phyloP scores from a whole-genome alignment of 2,329 filamentous ascomycete species.

The Clonostachys rhizophaga region DNA sequence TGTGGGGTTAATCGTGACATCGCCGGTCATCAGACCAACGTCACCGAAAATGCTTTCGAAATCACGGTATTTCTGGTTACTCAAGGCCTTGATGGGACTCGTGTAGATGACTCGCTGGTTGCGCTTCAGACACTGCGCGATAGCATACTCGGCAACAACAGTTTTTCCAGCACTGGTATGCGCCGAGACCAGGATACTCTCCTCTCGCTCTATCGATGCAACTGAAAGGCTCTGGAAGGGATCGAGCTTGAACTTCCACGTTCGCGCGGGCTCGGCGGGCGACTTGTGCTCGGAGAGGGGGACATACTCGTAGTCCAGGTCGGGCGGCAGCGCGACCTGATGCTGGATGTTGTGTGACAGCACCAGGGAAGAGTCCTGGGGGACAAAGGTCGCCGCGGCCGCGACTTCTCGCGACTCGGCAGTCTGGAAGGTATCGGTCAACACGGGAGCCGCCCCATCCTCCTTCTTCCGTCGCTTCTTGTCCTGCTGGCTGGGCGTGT shows the following conservation, averaged over 20 bases:
- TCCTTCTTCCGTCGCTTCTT: slow-evolving; percentile 63
- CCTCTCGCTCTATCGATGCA: slow-evolving; percentile 89
- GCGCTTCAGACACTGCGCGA: slow-evolving; percentile 93
- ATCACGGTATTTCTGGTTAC: slow-evolving; percentile 98
- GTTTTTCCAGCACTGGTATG: slow-evolving; percentile 98
- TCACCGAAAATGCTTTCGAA: slow-evolving; percentile 95
- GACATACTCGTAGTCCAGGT: slow-evolving; percentile 89
- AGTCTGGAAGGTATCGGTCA: slow-evolving; percentile 93
- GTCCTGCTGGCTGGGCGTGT: slow-evolving; percentile 42
- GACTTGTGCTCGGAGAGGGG: slow-evolving; percentile 93
- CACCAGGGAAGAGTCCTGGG: slow-evolving; percentile 68
- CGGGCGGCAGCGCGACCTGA: slow-evolving; percentile 90
- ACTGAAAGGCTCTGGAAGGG: slow-evolving; percentile 96
- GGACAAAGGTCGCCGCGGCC: slow-evolving; percentile 64
- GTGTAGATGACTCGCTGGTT: slow-evolving; percentile 99
- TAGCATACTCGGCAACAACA: slow-evolving; percentile 96
- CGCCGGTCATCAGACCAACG: slow-evolving; percentile 96
- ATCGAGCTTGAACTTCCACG: slow-evolving; percentile 87
- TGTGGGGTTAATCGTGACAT: slow-evolving; percentile 98
- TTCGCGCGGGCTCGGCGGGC: slow-evolving; percentile 79
- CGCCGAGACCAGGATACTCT: slow-evolving; percentile 94
- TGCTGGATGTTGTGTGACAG: slow-evolving; percentile 97
- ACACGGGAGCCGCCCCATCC: slow-evolving; percentile 67
- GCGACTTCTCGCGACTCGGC: slow-evolving; percentile 89
- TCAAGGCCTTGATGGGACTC: slow-evolving; percentile 96